Evolutionary conservation across 768 basidiomycete genomes (phyloP), one percentile per base, ranked within the genome.

Genomic region (Mycena rosella): DNA sequence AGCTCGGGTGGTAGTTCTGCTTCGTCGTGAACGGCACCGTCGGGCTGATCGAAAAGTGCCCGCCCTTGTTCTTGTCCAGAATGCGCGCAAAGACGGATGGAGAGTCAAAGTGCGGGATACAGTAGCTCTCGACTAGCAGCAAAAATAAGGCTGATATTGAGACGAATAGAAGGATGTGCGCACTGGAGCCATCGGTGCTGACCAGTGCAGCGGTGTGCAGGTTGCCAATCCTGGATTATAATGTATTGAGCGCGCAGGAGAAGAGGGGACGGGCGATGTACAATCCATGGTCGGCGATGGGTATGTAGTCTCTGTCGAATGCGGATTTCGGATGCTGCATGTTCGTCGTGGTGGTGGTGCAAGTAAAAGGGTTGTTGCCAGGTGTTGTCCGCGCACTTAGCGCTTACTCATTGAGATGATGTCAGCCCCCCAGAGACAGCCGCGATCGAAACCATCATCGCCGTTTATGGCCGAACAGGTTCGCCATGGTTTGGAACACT

Each of bases 41-140:
- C 0, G 94, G 95, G n/a, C 85, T 88, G 74, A 97, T 90, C 11
- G 92, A 94, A 78, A 96, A 97, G 77, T 98, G 96, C 0, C 96
- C 96, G 26, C 96, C 96, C 86, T 93, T 94, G 77, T 94, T 81
- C 74, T 94, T 94, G 82, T 96, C 94, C 8, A 96, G 85, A 72
- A 95, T 94, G 10, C 96, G 88, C 9, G 95, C 96, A 70, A 96
- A 97, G 54, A 97, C 85, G 20, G 93, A 95, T 5, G 96, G 96
- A 2, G 95, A 96, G 78, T 98, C 96, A 76, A 98, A 97, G 81
- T 96, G 85, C 1, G 96, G 96, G 29, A 96, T 87, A 73, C 96
- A 98, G 78, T 96, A 96, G 68, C 92, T 94, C 78, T 97, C 96
- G 69, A 97, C 93, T 95, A 48, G n/a, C 38, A 40, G n/a, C 36